These are phyloP conservation scores for Perkinsus marinus DNA, from an alignment of 169 alveolate genomes.

Conservation along the genomic window DNA sequence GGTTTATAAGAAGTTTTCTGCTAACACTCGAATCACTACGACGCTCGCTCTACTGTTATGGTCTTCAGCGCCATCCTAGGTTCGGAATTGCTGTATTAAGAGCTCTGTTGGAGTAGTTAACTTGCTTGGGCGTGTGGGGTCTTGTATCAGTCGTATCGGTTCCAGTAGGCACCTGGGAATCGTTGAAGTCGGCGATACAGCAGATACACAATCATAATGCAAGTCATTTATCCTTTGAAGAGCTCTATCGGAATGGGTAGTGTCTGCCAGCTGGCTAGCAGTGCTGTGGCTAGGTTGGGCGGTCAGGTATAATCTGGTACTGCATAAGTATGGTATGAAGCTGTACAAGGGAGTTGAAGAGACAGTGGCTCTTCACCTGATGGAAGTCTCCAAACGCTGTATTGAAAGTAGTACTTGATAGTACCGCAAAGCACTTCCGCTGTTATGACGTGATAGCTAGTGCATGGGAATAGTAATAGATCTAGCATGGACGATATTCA, in stretches of 20 bases:
- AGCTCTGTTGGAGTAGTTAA: too few relatives aligned
- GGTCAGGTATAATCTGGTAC: conserved; percentile 8
- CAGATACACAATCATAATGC: conserved; percentile 32
- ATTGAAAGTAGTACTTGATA: not conserved
- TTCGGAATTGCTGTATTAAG: not conserved
- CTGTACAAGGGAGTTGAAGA: conserved; percentile 11
- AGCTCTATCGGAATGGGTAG: conserved; percentile 7
- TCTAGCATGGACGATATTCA: too few relatives aligned
- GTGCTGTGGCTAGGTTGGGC: not conserved
- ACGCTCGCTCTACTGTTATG: too few relatives aligned
- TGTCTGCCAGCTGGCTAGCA: not conserved
- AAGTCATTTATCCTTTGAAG: conserved; percentile 29
- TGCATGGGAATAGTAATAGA: too few relatives aligned
- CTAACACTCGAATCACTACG: too few relatives aligned
- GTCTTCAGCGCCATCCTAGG: not conserved
- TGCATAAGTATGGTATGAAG: conserved; percentile 5
- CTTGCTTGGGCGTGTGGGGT: too few relatives aligned
- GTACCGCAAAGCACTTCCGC: too few relatives aligned
- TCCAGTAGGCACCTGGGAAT: conserved; percentile 12
- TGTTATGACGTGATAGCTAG: too few relatives aligned
- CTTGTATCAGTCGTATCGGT: too few relatives aligned
- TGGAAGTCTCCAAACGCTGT: not conserved
- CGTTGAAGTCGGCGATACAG: conserved; percentile 19
- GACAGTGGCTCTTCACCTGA: conserved; percentile 6
- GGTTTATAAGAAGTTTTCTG: too few relatives aligned